Percentiles rank a stretch among this genome's conserved stretches.
These are phyloP conservation scores for Leucosporidium yakuticum DNA, from an alignment of 768 basidiomycete genomes.

Conservation along the genomic window DNA sequence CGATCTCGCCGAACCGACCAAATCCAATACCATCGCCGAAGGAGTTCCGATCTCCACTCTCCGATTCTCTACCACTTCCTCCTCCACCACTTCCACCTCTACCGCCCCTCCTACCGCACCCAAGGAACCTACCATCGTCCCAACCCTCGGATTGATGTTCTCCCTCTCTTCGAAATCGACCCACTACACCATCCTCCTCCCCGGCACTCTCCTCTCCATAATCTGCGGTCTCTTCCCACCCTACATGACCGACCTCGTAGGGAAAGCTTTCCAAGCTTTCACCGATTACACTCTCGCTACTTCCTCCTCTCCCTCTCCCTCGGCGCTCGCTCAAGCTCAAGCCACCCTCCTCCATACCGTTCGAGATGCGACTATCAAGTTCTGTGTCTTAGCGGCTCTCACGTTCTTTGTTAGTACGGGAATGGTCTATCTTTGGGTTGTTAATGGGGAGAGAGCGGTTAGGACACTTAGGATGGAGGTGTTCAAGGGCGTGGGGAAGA, in stretches of 20 bases:
- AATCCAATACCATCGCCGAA: neutral
- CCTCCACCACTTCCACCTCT: neutral
- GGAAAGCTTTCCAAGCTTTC: conserved; percentile 68
- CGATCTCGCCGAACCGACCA: no score
- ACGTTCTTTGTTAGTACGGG: conserved; percentile 66
- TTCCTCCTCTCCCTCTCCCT: neutral
- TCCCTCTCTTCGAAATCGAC: conserved; percentile 18
- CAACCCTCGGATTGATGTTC: conserved; percentile 24
- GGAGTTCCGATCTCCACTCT: conserved; percentile 5
- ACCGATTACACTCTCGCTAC: conserved; percentile 52
- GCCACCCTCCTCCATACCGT: conserved; percentile 20
- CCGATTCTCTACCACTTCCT: conserved; percentile 15
- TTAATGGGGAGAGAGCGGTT: conserved; percentile 74
- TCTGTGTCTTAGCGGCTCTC: conserved; percentile 58
- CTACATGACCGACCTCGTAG: conserved; percentile 77
- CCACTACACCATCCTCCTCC: conserved; percentile 43
- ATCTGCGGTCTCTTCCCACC: conserved; percentile 67
- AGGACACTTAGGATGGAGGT: conserved; percentile 61
- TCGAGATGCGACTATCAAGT: conserved; percentile 41
- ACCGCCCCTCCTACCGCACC: neutral
- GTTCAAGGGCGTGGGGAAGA: conserved; percentile 60
- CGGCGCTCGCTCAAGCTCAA: conserved; percentile 2
- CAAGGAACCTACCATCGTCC: conserved; percentile 1
- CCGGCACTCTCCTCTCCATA: conserved; percentile 59
- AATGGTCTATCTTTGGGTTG: conserved; percentile 76